These are phyloP conservation scores for Punica granatum DNA, from an alignment of 345 rosid species.

Conservation along the genomic window DNA sequence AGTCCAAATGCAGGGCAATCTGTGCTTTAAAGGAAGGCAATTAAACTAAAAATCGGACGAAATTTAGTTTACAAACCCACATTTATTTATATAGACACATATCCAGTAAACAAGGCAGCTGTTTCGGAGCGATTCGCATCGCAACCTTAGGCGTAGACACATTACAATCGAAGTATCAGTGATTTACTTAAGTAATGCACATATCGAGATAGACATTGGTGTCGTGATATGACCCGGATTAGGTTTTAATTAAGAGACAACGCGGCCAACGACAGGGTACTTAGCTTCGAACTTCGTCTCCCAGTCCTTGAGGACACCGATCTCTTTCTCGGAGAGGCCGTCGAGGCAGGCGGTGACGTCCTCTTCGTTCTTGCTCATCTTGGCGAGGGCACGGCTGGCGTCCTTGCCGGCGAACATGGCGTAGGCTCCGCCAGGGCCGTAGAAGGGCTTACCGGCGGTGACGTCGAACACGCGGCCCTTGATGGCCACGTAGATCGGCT, in stretches of 20 bases:
- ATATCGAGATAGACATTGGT: not conserved
- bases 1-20: no score
- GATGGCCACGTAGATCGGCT: slow-evolving; percentile 82
- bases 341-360: slow-evolving; percentile 56
- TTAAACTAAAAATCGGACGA: no score
- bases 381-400: slow-evolving; percentile 78
- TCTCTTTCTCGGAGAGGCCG: slow-evolving; percentile 73
- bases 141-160: not conserved
- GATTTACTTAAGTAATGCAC: not conserved
- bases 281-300: slow-evolving; percentile 83
- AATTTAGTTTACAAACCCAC: not conserved
- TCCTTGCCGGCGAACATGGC: slow-evolving; percentile 76
- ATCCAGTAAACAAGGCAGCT: not conserved
- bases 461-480: slow-evolving; percentile 75
- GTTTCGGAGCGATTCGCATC: not conserved
- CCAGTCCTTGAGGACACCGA: slow-evolving; percentile 67
- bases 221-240: not conserved
- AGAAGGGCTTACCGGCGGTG: slow-evolving; percentile 66
- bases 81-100: not conserved
- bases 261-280: slow-evolving; percentile 78
- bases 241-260: slow-evolving; percentile 23
- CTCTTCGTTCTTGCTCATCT: slow-evolving; percentile 90
- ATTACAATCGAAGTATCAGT: not conserved
- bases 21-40: no score
- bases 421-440: slow-evolving; percentile 67